These are phyloP conservation scores for Hansenula sp. DNA, from an alignment of 1,139 yeast genomes.

Conservation along the genomic window DNA sequence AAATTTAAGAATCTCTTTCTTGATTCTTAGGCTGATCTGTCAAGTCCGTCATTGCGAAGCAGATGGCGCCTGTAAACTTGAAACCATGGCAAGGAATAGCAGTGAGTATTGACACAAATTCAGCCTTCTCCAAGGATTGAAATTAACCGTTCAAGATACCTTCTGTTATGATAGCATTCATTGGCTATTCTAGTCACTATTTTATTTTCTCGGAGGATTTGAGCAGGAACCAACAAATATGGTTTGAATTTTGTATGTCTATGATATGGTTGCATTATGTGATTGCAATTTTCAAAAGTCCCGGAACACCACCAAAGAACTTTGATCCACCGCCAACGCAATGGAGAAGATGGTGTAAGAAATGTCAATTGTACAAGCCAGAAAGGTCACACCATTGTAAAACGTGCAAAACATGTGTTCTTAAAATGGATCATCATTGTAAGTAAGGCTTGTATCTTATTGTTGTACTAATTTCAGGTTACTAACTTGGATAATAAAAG, in stretches of 20 bases:
- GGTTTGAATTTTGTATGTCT: constrained; percentile 45
- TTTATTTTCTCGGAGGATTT: constrained; percentile 49
- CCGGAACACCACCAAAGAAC: constrained; percentile 54
- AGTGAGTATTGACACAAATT: constrained; percentile 28
- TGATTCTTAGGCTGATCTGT: no score
- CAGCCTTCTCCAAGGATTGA: no score
- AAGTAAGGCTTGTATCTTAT: constrained; percentile 20
- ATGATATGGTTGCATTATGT: constrained; percentile 72
- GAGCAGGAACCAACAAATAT: constrained; percentile 35
- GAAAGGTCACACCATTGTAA: constrained; percentile 81
- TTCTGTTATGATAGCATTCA: constrained; percentile 46
- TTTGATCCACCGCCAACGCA: constrained; percentile 35
- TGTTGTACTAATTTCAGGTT: not conserved
- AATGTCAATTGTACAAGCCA: constrained; percentile 66
- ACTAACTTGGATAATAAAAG: constrained; percentile 4
- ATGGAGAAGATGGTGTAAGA: constrained; percentile 62
- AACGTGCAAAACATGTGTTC: constrained; percentile 55
- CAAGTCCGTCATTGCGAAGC: no score
- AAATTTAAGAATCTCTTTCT: no score
- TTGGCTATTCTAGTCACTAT: constrained; percentile 66
- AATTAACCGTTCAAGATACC: constrained; percentile 48
- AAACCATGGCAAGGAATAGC: constrained; percentile 58
- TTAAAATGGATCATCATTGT: constrained; percentile 83
- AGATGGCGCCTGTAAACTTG: constrained; percentile 32
- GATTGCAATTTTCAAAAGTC: constrained; percentile 51